These are phyloP conservation scores for Blastobotrys persicus DNA, from an alignment of 1,139 yeast species.

Conservation along the genomic window DNA sequence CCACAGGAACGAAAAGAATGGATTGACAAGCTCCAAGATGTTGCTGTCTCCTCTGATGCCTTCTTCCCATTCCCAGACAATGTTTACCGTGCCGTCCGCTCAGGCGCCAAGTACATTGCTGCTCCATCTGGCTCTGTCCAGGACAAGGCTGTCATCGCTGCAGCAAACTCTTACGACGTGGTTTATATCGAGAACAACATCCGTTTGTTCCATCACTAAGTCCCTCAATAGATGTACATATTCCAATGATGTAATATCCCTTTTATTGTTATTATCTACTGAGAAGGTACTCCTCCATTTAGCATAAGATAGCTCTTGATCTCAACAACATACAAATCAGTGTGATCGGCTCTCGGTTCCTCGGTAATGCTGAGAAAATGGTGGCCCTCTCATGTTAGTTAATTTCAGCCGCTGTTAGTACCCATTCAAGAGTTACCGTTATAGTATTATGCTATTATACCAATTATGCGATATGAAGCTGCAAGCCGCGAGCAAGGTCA, in stretches of 20 bases:
- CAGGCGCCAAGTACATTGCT: constrained; percentile 92
- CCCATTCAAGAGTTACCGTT: too few species aligned
- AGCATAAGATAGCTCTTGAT: too few species aligned
- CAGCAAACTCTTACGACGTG: constrained; percentile 85
- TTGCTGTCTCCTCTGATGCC: constrained; percentile 93
- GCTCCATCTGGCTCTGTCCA: constrained; percentile 98
- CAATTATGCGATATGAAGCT: constrained; percentile 3
- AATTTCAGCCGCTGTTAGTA: too few species aligned
- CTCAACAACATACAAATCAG: too few species aligned
- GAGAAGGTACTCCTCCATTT: too few species aligned
- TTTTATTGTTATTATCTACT: too few species aligned
- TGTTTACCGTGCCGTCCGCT: constrained; percentile 93
- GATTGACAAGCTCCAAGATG: constrained; percentile 74
- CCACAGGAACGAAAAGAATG: constrained; percentile 83
- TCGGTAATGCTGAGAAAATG: too few species aligned
- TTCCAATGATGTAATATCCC: not conserved
- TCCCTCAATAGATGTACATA: not conserved
- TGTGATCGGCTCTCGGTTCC: too few species aligned
- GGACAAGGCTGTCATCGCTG: constrained; percentile 94
- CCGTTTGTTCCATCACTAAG: constrained; percentile 93
- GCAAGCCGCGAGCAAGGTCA: constrained; percentile 5
- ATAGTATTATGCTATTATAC: not conserved
- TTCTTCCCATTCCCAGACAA: constrained; percentile 99
- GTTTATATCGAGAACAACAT: constrained; percentile 95
- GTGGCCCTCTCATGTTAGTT: too few species aligned